Base-by-base conservation (phyloP, 805 yeast species). In the Wickerhamomyces chaumierensis region DNA sequence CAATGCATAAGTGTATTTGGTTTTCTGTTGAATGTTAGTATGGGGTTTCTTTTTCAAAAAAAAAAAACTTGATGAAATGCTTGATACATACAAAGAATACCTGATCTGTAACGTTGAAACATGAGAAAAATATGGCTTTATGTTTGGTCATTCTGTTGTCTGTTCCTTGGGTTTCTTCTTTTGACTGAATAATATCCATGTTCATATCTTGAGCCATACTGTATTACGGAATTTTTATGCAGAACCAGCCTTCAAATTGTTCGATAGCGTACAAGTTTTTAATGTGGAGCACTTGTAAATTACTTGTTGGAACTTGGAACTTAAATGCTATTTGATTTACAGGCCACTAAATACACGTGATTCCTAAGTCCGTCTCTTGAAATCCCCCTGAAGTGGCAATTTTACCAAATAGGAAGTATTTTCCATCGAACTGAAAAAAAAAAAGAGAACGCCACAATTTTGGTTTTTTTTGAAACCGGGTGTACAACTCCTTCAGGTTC, bases 1-100 rank as follows among this genome's bases (percentile, higher is more conserved):
- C 35, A 92, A 60, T 0, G 95, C 96, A 62, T 67, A 94, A 1
- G 92, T 71, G 56, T 71, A 65, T 42, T 71, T 68, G 2, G 94
- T 68, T 45, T 64, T 65, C 67, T 77, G 43, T 52, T 60, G 33
- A 33, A 39, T 11, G 39, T 44, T 40, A 40, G 48, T 35, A 13
- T n/a, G n/a, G n/a, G n/a, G n/a, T n/a, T n/a, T n/a, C n/a, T 13
- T 28, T 28, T 15, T 15, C 16, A 14, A 7, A 7, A 13, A 28
- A 28, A 7, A 28, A 7, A 7, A 15, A 13, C 6, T 28, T 11
- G 19, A 31, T 5, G n/a, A n/a, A n/a, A n/a, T n/a, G n/a, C n/a
- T n/a, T 11, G 8, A 28, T 3, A 46, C 52, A 9, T 42, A 48
- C 52, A 18, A 37, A 48, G 31, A 48, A 48, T 3, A 48, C 52